Base-by-base conservation (phyloP, 2,329 filamentous ascomycete species). In the Nakataea oryzae region DNA sequence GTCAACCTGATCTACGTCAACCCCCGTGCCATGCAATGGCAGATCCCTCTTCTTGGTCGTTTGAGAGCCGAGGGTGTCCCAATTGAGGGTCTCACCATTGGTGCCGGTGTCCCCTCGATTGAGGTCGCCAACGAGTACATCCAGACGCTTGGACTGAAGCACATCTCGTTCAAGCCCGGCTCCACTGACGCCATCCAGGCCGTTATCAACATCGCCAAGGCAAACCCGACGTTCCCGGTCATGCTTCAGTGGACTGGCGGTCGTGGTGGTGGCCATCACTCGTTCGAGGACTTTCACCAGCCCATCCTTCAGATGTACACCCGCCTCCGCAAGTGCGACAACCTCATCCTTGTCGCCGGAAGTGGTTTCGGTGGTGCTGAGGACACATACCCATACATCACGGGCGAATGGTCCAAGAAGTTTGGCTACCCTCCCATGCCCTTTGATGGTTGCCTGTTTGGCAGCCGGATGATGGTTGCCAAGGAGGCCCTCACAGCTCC, bases 51-150 rank as follows among this genome's bases (percentile, higher is more conserved):
- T 61, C 83, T 96, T 64, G 89, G 85, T 63, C 86, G 89, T 67
- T 83, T 96, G 30, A 86, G 91, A 64, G 84, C 90, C 12, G 90
- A 96, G 69, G 93, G 93, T 70, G 87, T 96, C 6, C 91, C 92
- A 0, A 95, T 97, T 64, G 91, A 96, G 73, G 93, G 93, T 71
- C 80, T 97, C 56, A 95, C 92, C 29, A 96, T 97, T 66, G 93
- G 93, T 71, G 93, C 92, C 24, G 93, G 93, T 78, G 92, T 97
- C 11, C 93, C 93, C 6, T 96, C 93, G 0, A 90, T 96, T 63
- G 93, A 96, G 73, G 90, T 96, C 63, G 91, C 92, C 27, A 89
- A 95, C 70, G 91, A 96, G 72, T 97, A 96, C 75, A 96, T 97
- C 67, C 85, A 93, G 75, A 97, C 93, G 0, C 82, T 97, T 14